Percentiles rank a stretch among this genome's conserved stretches.
Conservation (phyloP, 2,329 filamentous ascomycete genomes). For the Stemphylium beticola region DNA sequence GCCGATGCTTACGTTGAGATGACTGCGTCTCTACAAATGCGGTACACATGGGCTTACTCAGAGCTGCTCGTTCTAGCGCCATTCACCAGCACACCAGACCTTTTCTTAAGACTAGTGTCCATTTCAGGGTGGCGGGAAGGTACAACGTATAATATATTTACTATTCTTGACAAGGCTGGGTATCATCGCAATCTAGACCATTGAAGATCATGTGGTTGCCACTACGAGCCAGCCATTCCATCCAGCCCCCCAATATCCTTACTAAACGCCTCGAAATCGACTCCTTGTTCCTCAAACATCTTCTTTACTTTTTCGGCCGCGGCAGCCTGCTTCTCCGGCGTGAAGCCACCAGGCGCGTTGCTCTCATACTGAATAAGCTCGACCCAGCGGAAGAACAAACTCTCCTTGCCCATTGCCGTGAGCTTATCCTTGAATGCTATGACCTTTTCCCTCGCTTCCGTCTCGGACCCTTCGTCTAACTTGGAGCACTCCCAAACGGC, state of each 20-base stretch:
- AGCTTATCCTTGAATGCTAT: conserved; percentile 80
- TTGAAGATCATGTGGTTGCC: background rate
- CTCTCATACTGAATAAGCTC: conserved; percentile 91
- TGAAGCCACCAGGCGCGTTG: conserved; percentile 78
- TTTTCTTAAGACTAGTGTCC: too few species aligned
- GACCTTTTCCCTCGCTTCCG: conserved; percentile 74
- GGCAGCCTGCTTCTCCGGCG: conserved; percentile 71
- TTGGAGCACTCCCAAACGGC: conserved; percentile 68
- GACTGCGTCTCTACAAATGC: background rate
- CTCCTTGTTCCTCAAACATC: conserved; percentile 73
- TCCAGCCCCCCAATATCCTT: conserved; percentile 68
- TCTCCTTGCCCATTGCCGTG: conserved; percentile 78
- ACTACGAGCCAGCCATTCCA: conserved; percentile 37
- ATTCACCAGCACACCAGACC: too few species aligned
- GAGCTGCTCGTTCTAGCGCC: too few species aligned
- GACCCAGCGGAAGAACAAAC: conserved; percentile 89
- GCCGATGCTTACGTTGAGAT: background rate
- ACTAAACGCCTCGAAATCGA: conserved; percentile 86
- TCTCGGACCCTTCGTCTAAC: conserved; percentile 59
- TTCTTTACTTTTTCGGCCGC: conserved; percentile 76
- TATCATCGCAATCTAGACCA: conserved; percentile 1
- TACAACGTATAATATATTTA: background rate
- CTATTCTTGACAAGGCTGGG: background rate
- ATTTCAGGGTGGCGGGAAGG: background rate
- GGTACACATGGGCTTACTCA: too few species aligned